Evolutionary conservation across 73 alveolate species (phyloP), one percentile per base, ranked within the genome.

Genomic region (Diophrys sp.): DNA sequence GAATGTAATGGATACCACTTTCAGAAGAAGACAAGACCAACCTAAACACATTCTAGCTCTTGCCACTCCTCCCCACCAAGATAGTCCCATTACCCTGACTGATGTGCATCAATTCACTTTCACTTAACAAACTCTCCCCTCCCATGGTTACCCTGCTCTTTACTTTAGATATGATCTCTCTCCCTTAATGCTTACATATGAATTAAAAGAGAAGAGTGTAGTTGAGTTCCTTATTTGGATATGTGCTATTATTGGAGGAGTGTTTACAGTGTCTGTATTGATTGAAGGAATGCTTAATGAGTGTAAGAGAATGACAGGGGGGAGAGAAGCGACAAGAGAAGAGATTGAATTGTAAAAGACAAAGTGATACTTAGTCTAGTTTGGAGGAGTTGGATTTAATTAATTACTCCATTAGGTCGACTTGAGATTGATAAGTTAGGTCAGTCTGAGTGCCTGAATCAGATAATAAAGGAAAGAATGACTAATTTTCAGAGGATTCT

Each of bases 241-340:
- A 57, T 98, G 99, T 79, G 99, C 99, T 33, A 96, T 98, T 76
- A 77, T 97, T 23, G 99, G 99, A 71, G 99, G 99, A 67, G 97
- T 97, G 54, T 97, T 94, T 82, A 97, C 99, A 18, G 5, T 5
- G 5, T 44, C 62, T 44, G 5, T 11, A 11, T 44, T 44, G 62
- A 5, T 44, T 44, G 62, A 18, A 26, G 18, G 25, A 67, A 67
- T 26, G 1, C 23, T 29, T 44, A 44, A 44, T 44, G 62, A 44
- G 0, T 26, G 30, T 67, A 26, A 23, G 33, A 29, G 33, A 25
- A 67, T 29, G n/a, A n/a, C n/a, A n/a, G n/a, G n/a, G n/a, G n/a
- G n/a, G n/a, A n/a, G n/a, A n/a, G n/a, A n/a, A n/a, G n/a, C n/a
- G n/a, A n/a, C n/a, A n/a, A n/a, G n/a, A n/a, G n/a, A n/a, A n/a